Evolutionary conservation across 768 basidiomycete species (phyloP).

Genomic region (Neoboletus subvelutipes): DNA sequence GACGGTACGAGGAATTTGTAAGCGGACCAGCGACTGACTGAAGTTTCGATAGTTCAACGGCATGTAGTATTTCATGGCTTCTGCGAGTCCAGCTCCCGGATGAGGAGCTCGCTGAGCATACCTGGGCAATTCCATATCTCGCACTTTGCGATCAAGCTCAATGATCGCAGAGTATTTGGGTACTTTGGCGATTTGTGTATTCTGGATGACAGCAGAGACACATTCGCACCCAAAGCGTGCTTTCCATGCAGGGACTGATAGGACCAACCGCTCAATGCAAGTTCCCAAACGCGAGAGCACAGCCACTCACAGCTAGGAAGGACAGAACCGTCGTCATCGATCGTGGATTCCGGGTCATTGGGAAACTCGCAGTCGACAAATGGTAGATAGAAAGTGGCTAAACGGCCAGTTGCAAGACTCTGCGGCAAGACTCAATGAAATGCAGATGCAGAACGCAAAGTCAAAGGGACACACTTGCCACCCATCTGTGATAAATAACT

Average conservation of each 20-base stretch:
- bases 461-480: slow-evolving; percentile 56
- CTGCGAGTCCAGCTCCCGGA: slow-evolving; percentile 48
- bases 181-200: slow-evolving; percentile 61
- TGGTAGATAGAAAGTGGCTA: slow-evolving; percentile 66
- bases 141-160: slow-evolving; percentile 63
- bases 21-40: slow-evolving; percentile 41
- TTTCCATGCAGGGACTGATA: slow-evolving; percentile 65
- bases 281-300: neutral
- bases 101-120: slow-evolving; percentile 56
- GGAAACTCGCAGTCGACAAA: slow-evolving; percentile 75
- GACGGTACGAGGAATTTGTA: neutral
- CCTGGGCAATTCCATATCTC: slow-evolving; percentile 64
- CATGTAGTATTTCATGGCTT: slow-evolving; percentile 77
- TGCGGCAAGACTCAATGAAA: slow-evolving; percentile 23
- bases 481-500: slow-evolving; percentile 69
- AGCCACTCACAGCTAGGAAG: slow-evolving; percentile 56
- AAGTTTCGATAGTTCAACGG: slow-evolving; percentile 69
- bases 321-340: slow-evolving; percentile 56
- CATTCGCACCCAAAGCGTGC: slow-evolving; percentile 66
- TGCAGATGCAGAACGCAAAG: neutral
- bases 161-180: slow-evolving; percentile 62
- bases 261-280: neutral
- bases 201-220: slow-evolving; percentile 66
- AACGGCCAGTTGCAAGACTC: slow-evolving; percentile 69
- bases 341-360: slow-evolving; percentile 54